Conservation (phyloP, 1,284 basidiomycete genomes). For the Rhodofomes roseus region DNA sequence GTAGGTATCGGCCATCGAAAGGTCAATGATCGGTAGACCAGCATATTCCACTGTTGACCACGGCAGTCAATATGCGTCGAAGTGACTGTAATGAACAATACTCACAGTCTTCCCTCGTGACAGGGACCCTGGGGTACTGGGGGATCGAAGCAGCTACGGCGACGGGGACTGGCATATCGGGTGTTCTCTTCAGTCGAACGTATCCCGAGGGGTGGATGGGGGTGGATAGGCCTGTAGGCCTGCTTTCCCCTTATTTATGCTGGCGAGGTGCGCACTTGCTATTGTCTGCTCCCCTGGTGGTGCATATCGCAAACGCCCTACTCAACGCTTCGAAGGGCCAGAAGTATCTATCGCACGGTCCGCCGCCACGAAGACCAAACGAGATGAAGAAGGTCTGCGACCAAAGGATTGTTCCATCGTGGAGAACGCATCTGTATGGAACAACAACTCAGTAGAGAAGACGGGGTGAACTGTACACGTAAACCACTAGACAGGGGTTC, state of each 20-base stretch:
- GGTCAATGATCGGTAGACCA: slow-evolving; percentile 62
- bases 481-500: background rate
- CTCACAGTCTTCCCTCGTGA: slow-evolving; percentile 30
- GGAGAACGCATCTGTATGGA: background rate
- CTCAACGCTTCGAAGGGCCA: background rate
- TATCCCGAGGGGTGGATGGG: background rate
- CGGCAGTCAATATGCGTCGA: background rate
- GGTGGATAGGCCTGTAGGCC: background rate
- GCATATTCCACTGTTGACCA: slow-evolving; percentile 57
- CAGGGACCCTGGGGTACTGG: slow-evolving; percentile 28
- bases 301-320: background rate
- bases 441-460: background rate
- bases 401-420: background rate
- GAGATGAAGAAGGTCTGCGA: background rate
- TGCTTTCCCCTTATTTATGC: background rate
- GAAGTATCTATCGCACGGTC: background rate
- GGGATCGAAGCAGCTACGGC: slow-evolving; percentile 13
- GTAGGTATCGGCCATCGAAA: slow-evolving; percentile 44
- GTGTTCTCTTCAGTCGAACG: background rate
- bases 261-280: background rate
- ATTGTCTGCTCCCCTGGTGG: background rate
- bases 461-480: background rate
- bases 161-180: slow-evolving; percentile 1
- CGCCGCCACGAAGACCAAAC: background rate
- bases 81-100: background rate